Evolutionary conservation across 169 alveolate species (phyloP).

Genomic region (Hepatocystis sp.): DNA sequence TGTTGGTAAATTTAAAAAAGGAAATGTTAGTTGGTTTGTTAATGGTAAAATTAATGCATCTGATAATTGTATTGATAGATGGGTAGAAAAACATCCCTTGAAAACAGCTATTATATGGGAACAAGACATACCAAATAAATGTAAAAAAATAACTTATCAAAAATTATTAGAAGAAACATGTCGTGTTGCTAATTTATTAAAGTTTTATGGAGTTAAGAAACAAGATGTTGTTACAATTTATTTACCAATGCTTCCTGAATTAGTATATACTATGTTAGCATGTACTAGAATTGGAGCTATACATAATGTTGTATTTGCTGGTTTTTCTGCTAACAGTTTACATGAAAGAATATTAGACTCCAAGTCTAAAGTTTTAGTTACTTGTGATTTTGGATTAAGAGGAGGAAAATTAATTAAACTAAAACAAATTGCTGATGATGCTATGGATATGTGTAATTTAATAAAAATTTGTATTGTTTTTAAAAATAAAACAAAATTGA

Average conservation of each 20-base stretch:
- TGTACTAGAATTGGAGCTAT: slow-evolving; percentile 98
- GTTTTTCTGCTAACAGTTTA: slow-evolving; percentile 95
- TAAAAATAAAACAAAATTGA: slow-evolving; percentile 79
- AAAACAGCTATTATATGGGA: slow-evolving; percentile 91
- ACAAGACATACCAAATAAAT: slow-evolving; percentile 90
- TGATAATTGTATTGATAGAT: slow-evolving; percentile 94
- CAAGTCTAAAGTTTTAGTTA: slow-evolving; percentile 86
- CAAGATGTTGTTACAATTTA: slow-evolving; percentile 97
- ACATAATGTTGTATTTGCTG: slow-evolving; percentile 98
- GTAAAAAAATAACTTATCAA: slow-evolving; percentile 83
- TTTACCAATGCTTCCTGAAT: slow-evolving; percentile 97
- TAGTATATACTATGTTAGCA: slow-evolving; percentile 94
- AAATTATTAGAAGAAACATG: slow-evolving; percentile 87
- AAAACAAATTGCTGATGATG: slow-evolving; percentile 91
- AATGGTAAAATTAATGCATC: slow-evolving; percentile 93
- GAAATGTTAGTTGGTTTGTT: slow-evolving; percentile 90
- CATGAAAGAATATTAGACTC: slow-evolving; percentile 94
- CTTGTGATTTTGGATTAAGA: slow-evolving; percentile 93
- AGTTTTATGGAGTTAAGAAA: slow-evolving; percentile 92
- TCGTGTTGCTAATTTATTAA: slow-evolving; percentile 93
- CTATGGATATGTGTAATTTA: slow-evolving; percentile 81
- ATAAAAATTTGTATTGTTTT: slow-evolving; percentile 86
- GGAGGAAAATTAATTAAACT: slow-evolving; percentile 91
- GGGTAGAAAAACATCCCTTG: slow-evolving; percentile 92
- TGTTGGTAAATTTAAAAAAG: slow-evolving; percentile 79